Evolutionary conservation across 2,329 filamentous ascomycete genomes (phyloP), one percentile per base, ranked within the genome.

Genomic region (Fusarium brevicatenulatum): DNA sequence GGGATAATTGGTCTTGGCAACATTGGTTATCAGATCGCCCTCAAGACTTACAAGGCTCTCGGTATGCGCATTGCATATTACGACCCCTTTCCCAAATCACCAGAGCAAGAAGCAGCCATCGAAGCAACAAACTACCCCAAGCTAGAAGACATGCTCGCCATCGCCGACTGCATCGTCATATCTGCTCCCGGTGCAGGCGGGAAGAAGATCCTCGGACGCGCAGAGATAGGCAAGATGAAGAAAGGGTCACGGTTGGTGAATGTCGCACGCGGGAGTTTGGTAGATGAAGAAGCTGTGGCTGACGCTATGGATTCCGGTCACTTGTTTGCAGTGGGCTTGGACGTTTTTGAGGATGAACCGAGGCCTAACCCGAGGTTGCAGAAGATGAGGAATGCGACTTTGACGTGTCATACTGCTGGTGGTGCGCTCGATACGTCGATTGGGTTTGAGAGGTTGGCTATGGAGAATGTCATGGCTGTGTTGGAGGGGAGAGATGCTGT

Each of bases 1-100:
- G 90, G 89, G 2, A 84, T 92, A 23, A 84, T 92, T 12, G 90
- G 90, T 0, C 81, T 91, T 3, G 90, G 90, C 2, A 86, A 88
- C 42, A 88, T 88, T 54, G 86, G 87, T 0, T 84, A 82, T 42
- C 80, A 76, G 3, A 86, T 91, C 25, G 90, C 90, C 1, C 79
- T 86, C 49, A 91, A 91, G 75, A 88, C 86, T 0, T 79, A 82
- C 32, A 73, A 79, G 0, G 86, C 85, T 1, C 87, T 91, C 46
- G 86, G 86, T 9, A 91, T 92, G 89, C 82, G 83, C 25, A 86
- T 92, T 54, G 73, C 82, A 25, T 90, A 90, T 62, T 82, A 86
- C 59, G 88, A 90, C 70, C 80, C 88, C 1, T 72, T 82, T 8
- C 77, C 80, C 19, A 82, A 85, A 66, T 70, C 79, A 0, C 55